Percentiles rank a stretch among this genome's conserved stretches.
phyloP scores from a whole-genome alignment of 805 yeast species.

The Candida anglica region DNA sequence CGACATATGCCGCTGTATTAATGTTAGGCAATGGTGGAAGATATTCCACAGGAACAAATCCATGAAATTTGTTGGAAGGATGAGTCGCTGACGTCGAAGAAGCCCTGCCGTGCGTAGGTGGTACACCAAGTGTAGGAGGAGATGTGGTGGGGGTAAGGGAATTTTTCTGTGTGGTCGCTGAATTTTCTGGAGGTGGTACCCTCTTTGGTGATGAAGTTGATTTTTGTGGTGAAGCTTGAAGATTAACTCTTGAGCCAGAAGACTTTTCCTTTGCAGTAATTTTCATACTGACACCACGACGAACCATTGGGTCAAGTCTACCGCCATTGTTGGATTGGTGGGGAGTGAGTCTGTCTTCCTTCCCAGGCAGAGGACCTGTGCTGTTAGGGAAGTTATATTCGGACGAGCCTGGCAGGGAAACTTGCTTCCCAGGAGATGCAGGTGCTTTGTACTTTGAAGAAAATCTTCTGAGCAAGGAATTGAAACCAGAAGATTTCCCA shows the following conservation, averaged over 20 bases:
- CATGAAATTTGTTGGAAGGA: slow-evolving; percentile 24
- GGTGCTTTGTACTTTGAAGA: slow-evolving; percentile 24
- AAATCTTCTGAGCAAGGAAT: slow-evolving; percentile 32
- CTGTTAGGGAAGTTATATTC: slow-evolving; percentile 10
- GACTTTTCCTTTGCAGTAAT: slow-evolving; percentile 55
- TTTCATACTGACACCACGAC: slow-evolving; percentile 60
- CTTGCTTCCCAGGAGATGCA: not conserved
- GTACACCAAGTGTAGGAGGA: slow-evolving; percentile 2
- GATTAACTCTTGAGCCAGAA: slow-evolving; percentile 14
- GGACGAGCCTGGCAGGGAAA: not conserved
- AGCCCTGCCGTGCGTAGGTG: slow-evolving; percentile 13
- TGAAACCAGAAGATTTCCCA: slow-evolving; percentile 23
- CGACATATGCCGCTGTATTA: slow-evolving; percentile 15
- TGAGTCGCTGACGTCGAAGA: slow-evolving; percentile 17
- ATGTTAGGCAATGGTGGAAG: slow-evolving; percentile 44
- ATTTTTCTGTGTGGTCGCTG: too few species aligned
- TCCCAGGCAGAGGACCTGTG: slow-evolving; percentile 1
- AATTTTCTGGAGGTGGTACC: too few species aligned
- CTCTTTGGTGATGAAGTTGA: slow-evolving; percentile 13
- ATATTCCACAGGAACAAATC: slow-evolving; percentile 39
- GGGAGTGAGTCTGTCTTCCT: slow-evolving; percentile 8
- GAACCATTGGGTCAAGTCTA: slow-evolving; percentile 40
- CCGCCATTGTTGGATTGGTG: slow-evolving; percentile 6
- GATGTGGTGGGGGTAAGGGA: too few species aligned
- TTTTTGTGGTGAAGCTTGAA: too few species aligned